These are phyloP conservation scores for Trichoderma erinaceum DNA, from an alignment of 495 filamentous ascomycete species.

Conservation along the genomic window DNA sequence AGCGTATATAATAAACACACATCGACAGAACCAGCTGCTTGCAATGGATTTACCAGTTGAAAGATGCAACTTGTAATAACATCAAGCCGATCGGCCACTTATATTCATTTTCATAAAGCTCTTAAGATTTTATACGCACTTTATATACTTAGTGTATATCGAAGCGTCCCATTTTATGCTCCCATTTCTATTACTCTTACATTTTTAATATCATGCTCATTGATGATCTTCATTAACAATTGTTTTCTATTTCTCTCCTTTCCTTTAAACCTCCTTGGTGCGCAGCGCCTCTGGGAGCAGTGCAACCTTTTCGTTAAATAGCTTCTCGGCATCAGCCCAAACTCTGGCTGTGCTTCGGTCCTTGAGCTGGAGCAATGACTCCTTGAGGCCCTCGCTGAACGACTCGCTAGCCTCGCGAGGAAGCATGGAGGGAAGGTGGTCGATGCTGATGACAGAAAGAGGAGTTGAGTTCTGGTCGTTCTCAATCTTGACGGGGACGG, in stretches of 20 bases:
- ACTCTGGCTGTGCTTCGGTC: constrained; percentile 59
- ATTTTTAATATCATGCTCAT: too few species aligned
- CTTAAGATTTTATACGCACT: too few species aligned
- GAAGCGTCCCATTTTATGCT: too few species aligned
- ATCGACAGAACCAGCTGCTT: background rate
- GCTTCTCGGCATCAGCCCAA: constrained; percentile 69
- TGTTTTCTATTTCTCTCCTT: too few species aligned
- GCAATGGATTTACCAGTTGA: too few species aligned
- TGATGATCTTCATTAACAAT: too few species aligned
- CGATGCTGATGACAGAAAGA: constrained; percentile 70
- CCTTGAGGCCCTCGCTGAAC: constrained; percentile 66
- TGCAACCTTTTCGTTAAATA: constrained; percentile 72
- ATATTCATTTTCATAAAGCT: too few species aligned
- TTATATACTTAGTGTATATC: too few species aligned
- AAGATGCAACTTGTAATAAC: too few species aligned
- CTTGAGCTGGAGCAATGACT: constrained; percentile 65
- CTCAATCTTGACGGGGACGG: constrained; percentile 52
- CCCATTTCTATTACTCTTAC: too few species aligned
- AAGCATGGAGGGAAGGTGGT: constrained; percentile 75
- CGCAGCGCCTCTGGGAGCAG: constrained; percentile 35
- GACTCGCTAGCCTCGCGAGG: constrained; percentile 76
- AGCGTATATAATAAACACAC: background rate
- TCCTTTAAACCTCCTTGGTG: too few species aligned
- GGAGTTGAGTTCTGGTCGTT: constrained; percentile 42
- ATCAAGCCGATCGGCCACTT: too few species aligned